These are phyloP conservation scores for Bullera alba DNA, from an alignment of 768 basidiomycete genomes.

Conservation along the genomic window DNA sequence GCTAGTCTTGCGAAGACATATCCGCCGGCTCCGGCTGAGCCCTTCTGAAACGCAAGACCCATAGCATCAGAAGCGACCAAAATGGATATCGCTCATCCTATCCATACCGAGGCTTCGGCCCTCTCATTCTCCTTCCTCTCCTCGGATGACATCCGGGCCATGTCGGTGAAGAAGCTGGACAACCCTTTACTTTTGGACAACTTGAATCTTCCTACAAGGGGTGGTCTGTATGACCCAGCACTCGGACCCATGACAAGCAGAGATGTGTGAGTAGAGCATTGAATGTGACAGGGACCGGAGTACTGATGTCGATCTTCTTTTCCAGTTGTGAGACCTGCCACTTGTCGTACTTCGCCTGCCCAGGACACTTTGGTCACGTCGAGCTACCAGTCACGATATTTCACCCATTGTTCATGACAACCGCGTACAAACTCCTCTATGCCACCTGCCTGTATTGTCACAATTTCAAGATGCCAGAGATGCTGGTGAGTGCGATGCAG, in stretches of 20 bases:
- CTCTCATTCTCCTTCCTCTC: conserved; percentile 90
- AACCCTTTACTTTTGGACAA: conserved; percentile 91
- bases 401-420: conserved; percentile 90
- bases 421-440: conserved; percentile 78
- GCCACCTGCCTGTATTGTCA: conserved; percentile 92
- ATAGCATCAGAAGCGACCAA: background rate
- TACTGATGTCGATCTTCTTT: conserved; percentile 4
- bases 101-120: conserved; percentile 75
- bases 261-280: conserved; percentile 66
- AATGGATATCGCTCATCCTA: conserved; percentile 82
- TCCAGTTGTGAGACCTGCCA: conserved; percentile 88
- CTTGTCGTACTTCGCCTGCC: conserved; percentile 87
- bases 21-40: conserved; percentile 1
- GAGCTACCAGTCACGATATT: conserved; percentile 91
- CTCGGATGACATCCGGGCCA: conserved; percentile 75
- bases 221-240: conserved; percentile 90
- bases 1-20: too few relatives aligned
- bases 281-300: background rate
- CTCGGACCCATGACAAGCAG: conserved; percentile 81
- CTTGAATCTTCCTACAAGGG: conserved; percentile 80
- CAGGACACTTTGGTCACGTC: conserved; percentile 97
- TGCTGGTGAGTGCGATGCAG: conserved; percentile 52
- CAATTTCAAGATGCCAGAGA: conserved; percentile 69
- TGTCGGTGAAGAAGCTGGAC: conserved; percentile 95
- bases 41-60: background rate